phyloP scores from a whole-genome alignment of 768 basidiomycete species.

The Trametes villosa region DNA sequence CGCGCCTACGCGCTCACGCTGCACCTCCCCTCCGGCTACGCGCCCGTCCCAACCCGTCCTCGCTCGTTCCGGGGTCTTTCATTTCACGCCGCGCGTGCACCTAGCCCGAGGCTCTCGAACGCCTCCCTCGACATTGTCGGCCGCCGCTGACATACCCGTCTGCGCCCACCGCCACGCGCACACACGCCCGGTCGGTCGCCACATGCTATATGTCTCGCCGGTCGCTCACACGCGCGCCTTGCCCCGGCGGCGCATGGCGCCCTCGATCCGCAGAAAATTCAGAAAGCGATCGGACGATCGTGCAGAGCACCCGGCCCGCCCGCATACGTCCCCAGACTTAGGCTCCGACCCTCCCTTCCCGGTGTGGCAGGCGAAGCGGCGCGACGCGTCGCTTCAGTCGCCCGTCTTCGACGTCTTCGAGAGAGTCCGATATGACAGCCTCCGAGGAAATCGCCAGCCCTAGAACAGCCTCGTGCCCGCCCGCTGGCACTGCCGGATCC shows the following conservation, averaged over 20 bases:
- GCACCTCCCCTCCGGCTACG: background rate
- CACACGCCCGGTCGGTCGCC: background rate
- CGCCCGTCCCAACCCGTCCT: background rate
- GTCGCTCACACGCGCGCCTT: background rate
- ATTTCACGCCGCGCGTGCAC: background rate
- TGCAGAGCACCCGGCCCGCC: background rate
- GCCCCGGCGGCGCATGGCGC: background rate
- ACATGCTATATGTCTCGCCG: background rate
- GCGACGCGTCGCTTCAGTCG: background rate
- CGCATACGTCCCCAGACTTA: background rate
- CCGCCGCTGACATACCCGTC: background rate
- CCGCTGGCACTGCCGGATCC: background rate
- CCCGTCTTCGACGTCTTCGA: background rate
- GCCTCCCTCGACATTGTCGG: background rate
- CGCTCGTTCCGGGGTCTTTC: background rate
- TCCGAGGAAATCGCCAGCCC: constrained; percentile 4
- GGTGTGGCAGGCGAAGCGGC: background rate
- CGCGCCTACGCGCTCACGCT: background rate
- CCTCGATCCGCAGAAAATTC: background rate
- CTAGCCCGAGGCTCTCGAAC: background rate
- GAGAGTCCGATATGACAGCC: background rate
- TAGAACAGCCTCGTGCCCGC: constrained; percentile 8
- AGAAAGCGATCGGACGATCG: background rate
- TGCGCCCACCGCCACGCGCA: no score
- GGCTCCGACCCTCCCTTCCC: no score